Evolutionary conservation across 345 rosid species (phyloP), one percentile per base, ranked within the genome.

Genomic region (Murraya paniculata): DNA sequence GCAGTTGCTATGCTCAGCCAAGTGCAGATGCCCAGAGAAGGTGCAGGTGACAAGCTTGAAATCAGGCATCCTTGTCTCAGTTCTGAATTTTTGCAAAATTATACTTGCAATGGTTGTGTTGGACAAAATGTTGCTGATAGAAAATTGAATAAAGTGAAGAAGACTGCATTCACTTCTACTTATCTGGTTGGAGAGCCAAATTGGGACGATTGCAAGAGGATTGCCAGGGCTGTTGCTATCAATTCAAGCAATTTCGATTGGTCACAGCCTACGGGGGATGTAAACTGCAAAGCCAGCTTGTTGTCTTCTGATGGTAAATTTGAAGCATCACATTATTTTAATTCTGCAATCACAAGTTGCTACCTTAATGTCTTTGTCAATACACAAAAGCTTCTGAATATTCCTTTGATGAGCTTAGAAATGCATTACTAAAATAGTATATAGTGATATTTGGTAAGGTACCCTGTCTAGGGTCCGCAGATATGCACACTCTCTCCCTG

Each of bases 61-160:
- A 31, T 87, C 68, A 83, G 73, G 79, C 92, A 91, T 84, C 94
- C 91, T 70, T 91, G 94, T 78, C 83, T 91, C 1, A 65, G 74
- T 79, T 83, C 81, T 77, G 71, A 60, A 80, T 84, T 80, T 78
- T 69, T n/a, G 62, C 86, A 85, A 69, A 89, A 85, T 56, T 87
- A 81, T 76, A 79, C 86, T 62, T 86, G 88, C 83, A 33, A 77
- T 75, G 76, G 78, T 76, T 88, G 88, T 45, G 10, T 18, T 25
- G 31, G 77, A 56, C 67, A 6, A 2, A 76, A 79, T 57, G 13
- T 58, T 35, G 68, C 66, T 21, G 22, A 72, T 45, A 77, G 73
- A 74, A 62, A 73, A 22, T 56, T 76, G 22, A 79, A 76, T 22
- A 24, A 74, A 75, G 75, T 27, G 73, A 68, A 58, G 35, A 60